Base-by-base conservation (phyloP, 163 green algal genomes). In the Chlamydomonas reinhardtii region DNA sequence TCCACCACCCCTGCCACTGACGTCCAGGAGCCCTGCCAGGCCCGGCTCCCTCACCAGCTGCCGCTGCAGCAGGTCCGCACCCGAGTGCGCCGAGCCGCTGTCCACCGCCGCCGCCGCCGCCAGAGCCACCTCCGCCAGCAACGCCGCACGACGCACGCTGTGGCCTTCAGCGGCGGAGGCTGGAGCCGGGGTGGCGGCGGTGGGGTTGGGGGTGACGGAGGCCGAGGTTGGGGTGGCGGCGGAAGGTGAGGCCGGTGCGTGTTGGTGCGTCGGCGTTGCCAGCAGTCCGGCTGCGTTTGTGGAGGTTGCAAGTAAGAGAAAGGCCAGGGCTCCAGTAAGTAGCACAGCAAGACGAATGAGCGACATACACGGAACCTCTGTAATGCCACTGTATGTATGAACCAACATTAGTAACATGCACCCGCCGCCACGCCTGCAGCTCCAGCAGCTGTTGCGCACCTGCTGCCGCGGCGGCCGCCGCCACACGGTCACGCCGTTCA, bases 41-140 rank as follows among this genome's bases (percentile, higher is more conserved):
- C 32, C 27, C 4, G 54, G 69, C 54, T 73, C 32, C 4, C n/a
- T n/a, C n/a, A n/a, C n/a, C n/a, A n/a, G n/a, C n/a, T n/a, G n/a
- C n/a, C n/a, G n/a, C n/a, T 71, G 59, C 24, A n/a, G 71, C 29
- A 82, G 82, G 37, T 82, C 39, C 5, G 1, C n/a, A 37, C 61
- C 61, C 14, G 69, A 59, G 72, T 82, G 82, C 1, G 82, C 82
- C 31, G 59, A 29, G 34, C 66, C 27, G 37, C 48, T 70, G 72
- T 87, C 82, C 1, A 87, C 82, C 27, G 82, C 82, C 39, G 72
- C 82, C 17, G 82, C 59, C 17, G 82, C 34, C 2, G 31, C 82
- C 39, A 87, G 72, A 4, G 82, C 82, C 37, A 87, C 72, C 61
- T 82, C 82, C 72, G 82, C 82, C 82, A 87, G 82, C 82, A 87